Evolutionary conservation across 805 yeast species (phyloP).

Genomic region (Wickerhamomyces canadensis): DNA sequence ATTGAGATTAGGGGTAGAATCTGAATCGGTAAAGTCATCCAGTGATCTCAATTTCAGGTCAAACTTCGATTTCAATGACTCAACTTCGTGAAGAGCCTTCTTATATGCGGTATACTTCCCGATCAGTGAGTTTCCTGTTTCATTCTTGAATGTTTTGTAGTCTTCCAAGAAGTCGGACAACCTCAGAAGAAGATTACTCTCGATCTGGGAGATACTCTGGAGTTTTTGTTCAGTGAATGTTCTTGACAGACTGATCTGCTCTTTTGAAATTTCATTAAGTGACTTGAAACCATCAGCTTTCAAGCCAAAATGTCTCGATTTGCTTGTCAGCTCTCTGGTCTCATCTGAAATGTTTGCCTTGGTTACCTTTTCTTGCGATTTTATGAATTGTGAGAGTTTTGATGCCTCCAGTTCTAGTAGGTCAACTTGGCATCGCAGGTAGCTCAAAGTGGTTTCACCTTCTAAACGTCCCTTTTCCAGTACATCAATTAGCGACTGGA

Average conservation of each 20-base stretch:
- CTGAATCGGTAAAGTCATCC: slow-evolving; percentile 10
- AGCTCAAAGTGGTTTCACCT: slow-evolving; percentile 11
- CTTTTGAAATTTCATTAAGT: not conserved
- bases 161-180: slow-evolving; percentile 21
- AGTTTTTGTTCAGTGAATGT: slow-evolving; percentile 1
- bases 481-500: slow-evolving; percentile 15
- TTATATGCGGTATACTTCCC: slow-evolving; percentile 9
- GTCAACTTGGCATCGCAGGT: slow-evolving; percentile 15
- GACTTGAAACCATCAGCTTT: not conserved
- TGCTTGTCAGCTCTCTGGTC: not conserved
- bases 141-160: slow-evolving; percentile 10
- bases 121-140: slow-evolving; percentile 7
- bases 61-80: slow-evolving; percentile 10
- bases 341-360: slow-evolving; percentile 1
- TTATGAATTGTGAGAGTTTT: slow-evolving; percentile 7
- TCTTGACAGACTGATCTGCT: not conserved
- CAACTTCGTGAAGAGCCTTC: slow-evolving; percentile 6
- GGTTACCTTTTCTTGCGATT: slow-evolving; percentile 5
- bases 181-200: slow-evolving; percentile 11
- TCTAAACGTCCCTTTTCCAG: slow-evolving; percentile 18
- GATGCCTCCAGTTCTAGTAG: slow-evolving; percentile 14
- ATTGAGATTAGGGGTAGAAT: not conserved
- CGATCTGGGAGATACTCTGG: slow-evolving; percentile 5
- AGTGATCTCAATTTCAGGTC: slow-evolving; percentile 9
- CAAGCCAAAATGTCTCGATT: not conserved